These are phyloP conservation scores for Vitis amurensis DNA, from an alignment of 164 flowering plant genomes.

Conservation along the genomic window DNA sequence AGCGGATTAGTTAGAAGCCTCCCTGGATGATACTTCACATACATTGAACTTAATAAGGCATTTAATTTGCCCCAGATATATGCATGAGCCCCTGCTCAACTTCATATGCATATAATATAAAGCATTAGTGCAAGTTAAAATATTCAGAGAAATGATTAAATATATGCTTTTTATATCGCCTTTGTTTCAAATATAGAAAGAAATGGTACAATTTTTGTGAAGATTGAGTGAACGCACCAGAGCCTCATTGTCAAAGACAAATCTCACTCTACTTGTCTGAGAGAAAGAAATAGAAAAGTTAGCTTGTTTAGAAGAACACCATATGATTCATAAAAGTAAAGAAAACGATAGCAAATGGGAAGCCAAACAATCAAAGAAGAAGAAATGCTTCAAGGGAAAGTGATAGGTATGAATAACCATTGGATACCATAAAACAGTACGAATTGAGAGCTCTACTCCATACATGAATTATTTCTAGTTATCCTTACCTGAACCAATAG, in stretches of 20 bases:
- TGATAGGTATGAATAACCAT: neutral
- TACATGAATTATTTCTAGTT: neutral
- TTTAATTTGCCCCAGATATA: neutral
- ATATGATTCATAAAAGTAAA: no score
- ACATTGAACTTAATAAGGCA: neutral
- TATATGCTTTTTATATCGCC: neutral
- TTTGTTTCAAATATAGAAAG: no score
- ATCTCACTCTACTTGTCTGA: slow-evolving; percentile 89
- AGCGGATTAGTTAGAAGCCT: neutral
- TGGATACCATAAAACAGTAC: neutral
- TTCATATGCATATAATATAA: neutral
- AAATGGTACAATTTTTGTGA: neutral
- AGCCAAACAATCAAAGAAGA: neutral
- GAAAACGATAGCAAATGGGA: neutral
- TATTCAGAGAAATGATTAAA: neutral
- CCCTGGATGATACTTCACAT: neutral
- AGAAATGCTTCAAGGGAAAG: neutral
- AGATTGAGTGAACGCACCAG: slow-evolving; percentile 59
- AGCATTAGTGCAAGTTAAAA: neutral
- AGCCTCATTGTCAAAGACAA: slow-evolving; percentile 86
- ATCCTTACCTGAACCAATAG: slow-evolving; percentile 71
- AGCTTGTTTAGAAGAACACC: neutral
- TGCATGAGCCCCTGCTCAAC: neutral
- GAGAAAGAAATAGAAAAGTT: slow-evolving; percentile 15
- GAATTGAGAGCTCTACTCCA: neutral